These are phyloP conservation scores for Cerrena zonata DNA, from an alignment of 1,284 basidiomycete species.

Conservation along the genomic window DNA sequence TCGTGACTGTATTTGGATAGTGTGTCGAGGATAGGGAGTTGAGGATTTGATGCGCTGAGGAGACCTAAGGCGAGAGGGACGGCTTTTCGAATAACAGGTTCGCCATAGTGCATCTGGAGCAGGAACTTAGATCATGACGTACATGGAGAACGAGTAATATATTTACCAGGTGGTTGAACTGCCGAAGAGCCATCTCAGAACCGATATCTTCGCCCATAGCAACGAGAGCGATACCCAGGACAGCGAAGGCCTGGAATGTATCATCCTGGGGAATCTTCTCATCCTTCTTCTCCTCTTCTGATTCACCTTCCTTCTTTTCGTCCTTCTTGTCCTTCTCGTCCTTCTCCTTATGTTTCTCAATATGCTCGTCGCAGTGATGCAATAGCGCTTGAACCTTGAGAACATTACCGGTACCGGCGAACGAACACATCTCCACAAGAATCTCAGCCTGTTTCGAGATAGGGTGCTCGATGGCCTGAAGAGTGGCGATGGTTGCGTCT, in stretches of 20 bases:
- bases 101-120: constrained; percentile 93
- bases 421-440: constrained; percentile 91
- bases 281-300: constrained; percentile 48
- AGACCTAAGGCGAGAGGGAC: constrained; percentile 96
- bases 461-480: constrained; percentile 93
- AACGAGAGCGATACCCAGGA: constrained; percentile 89
- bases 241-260: constrained; percentile 89
- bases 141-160: background rate
- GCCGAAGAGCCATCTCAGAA: constrained; percentile 90
- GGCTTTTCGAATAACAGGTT: constrained; percentile 85
- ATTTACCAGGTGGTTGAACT: constrained; percentile 88
- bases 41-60: constrained; percentile 92
- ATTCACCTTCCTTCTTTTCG: constrained; percentile 50
- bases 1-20: constrained; percentile 99
- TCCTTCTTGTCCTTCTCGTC: constrained; percentile 50
- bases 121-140: constrained; percentile 8
- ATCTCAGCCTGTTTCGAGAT: constrained; percentile 88
- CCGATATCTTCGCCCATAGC: constrained; percentile 99
- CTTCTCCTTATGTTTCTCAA: constrained; percentile 57
- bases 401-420: constrained; percentile 93
- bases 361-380: constrained; percentile 89
- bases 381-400: constrained; percentile 91
- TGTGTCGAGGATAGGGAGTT: constrained; percentile 92
- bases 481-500: constrained; percentile 91
- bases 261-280: constrained; percentile 54